Evolutionary conservation across 164 flowering plant species (phyloP), one percentile per base, ranked within the genome.

Genomic region (Annona squamosa): DNA sequence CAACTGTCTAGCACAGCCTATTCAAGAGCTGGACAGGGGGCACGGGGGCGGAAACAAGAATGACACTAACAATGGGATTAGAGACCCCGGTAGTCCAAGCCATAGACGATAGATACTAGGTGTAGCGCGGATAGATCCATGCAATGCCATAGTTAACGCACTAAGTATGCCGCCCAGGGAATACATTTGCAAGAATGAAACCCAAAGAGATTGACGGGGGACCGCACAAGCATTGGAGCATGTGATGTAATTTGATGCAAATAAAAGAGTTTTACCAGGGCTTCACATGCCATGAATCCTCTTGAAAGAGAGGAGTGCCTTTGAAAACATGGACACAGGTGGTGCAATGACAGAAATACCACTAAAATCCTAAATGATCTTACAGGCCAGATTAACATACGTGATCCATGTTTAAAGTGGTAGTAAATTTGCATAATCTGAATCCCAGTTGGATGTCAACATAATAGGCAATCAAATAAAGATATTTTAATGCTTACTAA

Each of bases 291-390:
- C 16, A 3, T 56, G 61, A 56, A 56, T 56, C 61, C 61, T 56
- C 61, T 56, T 26, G 13, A 65, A 13, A 68, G 71, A 46, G 46
- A 16, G 37, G 37, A 26, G 37, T 68, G 70, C 70, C 70, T 69
- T 69, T 59, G 71, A 59, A 59, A 69, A 69, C 71, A 26, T 59
- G 56, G 59, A 69, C 41, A 69, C 59, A 69, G 71, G 71, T 69
- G 71, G 71, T 69, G 71, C 71, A 46, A 26, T 26, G 37, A 26
- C 37, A 26, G 37, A 26, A 26, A 26, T 26, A 26, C 37, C 37
- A 26, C 37, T 26, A 26, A 26, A 26, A 26, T 26, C 37, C 37
- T 0, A 26, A 26, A 26, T 26, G 37, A 26, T 26, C 37, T 26
- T 26, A 26, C 37, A 26, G 37, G 37, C 37, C 37, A 26, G 37